These are phyloP conservation scores for Hysterium pulicare DNA, from an alignment of 2,329 filamentous ascomycete species.

Conservation along the genomic window DNA sequence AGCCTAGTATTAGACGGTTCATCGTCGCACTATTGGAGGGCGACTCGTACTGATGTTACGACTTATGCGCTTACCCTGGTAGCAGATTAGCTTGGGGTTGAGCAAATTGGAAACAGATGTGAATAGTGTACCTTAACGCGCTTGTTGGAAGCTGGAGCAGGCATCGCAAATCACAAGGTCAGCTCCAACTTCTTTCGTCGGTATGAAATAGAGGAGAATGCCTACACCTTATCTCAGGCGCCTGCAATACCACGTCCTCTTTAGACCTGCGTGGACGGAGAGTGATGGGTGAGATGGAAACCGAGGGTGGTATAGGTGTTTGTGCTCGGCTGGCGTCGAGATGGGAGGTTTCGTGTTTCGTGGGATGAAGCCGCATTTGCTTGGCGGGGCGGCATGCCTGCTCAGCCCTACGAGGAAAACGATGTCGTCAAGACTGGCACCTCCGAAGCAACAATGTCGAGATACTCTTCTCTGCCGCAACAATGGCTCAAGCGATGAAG, in stretches of 20 bases:
- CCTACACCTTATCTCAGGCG: too few species aligned
- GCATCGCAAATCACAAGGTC: constrained; percentile 40
- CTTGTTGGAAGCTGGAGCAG: constrained; percentile 53
- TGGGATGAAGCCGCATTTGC: background rate
- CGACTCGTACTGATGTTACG: constrained; percentile 35
- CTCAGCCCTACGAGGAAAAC: constrained; percentile 1
- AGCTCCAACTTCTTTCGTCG: background rate
- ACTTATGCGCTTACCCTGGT: constrained; percentile 40
- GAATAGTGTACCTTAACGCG: constrained; percentile 42
- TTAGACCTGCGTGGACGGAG: background rate
- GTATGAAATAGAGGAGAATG: background rate
- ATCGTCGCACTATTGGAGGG: too few species aligned
- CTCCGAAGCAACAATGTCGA: constrained; percentile 8
- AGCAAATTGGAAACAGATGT: too few species aligned
- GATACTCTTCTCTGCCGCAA: constrained; percentile 9
- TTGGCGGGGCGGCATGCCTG: background rate
- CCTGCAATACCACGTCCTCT: background rate
- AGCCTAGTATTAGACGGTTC: constrained; percentile 24
- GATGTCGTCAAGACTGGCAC: constrained; percentile 35
- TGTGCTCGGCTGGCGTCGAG: background rate
- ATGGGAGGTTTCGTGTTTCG: background rate
- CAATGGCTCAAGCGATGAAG: constrained; percentile 54
- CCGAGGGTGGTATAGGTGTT: background rate
- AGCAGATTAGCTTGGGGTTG: background rate
- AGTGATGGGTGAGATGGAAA: background rate